Base-by-base conservation (phyloP, 345 rosid genomes). In the Syzygium aqueum region DNA sequence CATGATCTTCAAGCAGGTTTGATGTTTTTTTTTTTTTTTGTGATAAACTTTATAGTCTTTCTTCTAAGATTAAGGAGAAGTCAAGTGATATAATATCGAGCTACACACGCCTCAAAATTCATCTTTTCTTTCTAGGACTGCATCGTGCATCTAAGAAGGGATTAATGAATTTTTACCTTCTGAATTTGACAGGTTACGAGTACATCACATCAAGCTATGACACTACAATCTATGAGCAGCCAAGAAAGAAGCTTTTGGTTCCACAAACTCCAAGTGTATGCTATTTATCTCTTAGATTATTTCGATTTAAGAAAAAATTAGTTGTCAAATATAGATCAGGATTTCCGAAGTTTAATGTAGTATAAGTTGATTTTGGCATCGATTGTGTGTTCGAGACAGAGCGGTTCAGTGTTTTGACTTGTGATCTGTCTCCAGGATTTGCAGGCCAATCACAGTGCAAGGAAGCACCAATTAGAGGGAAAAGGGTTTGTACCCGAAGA, bases 1-100 rank as follows among this genome's bases (percentile, higher is more conserved):
- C 25, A 67, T 30, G 84, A 84, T 84, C 84, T 78, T 87, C 90
- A 87, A 84, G 89, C 91, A 90, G 94, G 94, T 94, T 67, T 67
- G 46, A 33, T 73, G 37, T 17, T 3, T 73, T 33, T 17, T 3
- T 73, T 33, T 17, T 21, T 17, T 40, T 73, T 61, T n/a, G 73
- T 73, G 14, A 33, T 9, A 73, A 33, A 19, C 43, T 33, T 61
- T 61, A n/a, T 61, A n/a, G 37, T 73, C 23, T 73, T 37, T 73
- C 49, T 21, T 33, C 13, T 33, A 73, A 33, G 28, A 33, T 73
- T 73, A 33, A 19, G 80, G 49, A 33, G 12, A 73, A 73, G 25
- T 73, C 80, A 19, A 86, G 82, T 73, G 33, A 86, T 30, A 85
- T 59, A 33, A 16, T 40, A 27, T 37, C 80, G 33, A 28, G 6